Evolutionary conservation across 345 rosid species (phyloP).

Genomic region (Lenwebbia sp.): DNA sequence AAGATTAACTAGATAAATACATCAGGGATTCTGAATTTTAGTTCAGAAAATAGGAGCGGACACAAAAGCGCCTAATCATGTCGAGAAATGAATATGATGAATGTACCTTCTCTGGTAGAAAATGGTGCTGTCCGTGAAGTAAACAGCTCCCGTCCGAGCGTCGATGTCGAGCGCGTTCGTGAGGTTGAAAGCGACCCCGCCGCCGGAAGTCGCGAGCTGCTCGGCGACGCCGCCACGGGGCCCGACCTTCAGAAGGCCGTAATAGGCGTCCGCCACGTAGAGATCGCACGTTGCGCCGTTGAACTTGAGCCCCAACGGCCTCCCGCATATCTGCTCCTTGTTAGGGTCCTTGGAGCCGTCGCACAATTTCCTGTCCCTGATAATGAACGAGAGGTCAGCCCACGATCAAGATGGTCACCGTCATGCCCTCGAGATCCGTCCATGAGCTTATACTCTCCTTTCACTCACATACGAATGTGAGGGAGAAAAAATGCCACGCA

Average conservation of each 20-base stretch:
- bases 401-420: neutral
- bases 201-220: constrained; percentile 14
- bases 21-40: neutral
- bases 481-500: neutral
- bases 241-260: constrained; percentile 32
- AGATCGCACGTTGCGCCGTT: constrained; percentile 30
- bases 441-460: neutral
- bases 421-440: neutral
- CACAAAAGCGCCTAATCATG: neutral
- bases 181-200: constrained; percentile 26
- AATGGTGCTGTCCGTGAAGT: constrained; percentile 41
- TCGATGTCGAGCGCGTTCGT: constrained; percentile 40
- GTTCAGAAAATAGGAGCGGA: neutral
- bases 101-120: constrained; percentile 32
- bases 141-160: constrained; percentile 19
- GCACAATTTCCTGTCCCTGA: constrained; percentile 20
- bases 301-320: constrained; percentile 45
- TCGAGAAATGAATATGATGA: neutral
- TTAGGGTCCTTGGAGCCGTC: constrained; percentile 22
- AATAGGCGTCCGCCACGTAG: constrained; percentile 52
- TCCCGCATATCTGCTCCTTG: constrained; percentile 33
- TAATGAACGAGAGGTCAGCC: neutral
- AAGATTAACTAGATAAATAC: neutral
- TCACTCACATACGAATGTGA: neutral
- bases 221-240: constrained; percentile 27